Evolutionary conservation across 768 basidiomycete species (phyloP).

Genomic region (Suillus plorans): DNA sequence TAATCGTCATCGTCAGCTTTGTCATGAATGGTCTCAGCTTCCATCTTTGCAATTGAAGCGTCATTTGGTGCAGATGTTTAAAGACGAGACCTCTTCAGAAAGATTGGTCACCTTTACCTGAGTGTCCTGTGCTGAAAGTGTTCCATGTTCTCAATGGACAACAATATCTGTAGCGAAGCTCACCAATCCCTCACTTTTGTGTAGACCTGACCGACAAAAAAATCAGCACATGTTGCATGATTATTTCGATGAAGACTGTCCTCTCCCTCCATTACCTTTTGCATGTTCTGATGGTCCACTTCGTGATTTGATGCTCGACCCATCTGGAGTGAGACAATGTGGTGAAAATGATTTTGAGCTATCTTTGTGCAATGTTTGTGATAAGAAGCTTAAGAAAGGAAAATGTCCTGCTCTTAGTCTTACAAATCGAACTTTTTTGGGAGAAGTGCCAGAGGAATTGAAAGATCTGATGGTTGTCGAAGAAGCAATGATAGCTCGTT

Average conservation of each 20-base stretch:
- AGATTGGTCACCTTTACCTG: neutral
- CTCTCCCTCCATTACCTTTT: neutral
- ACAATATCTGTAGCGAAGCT: neutral
- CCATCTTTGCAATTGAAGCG: neutral
- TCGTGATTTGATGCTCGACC: neutral
- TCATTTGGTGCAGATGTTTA: neutral
- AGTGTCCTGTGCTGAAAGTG: neutral
- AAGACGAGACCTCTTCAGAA: neutral
- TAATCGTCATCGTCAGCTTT: neutral
- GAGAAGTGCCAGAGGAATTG: conserved; percentile 26
- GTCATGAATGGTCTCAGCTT: neutral
- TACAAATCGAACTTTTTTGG: conserved; percentile 19
- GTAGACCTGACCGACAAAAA: neutral
- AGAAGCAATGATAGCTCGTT: conserved; percentile 39
- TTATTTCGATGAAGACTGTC: neutral
- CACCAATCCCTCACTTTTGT: neutral
- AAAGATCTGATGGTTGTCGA: conserved; percentile 35
- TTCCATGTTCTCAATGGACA: too few relatives aligned
- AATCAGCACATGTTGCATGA: neutral
- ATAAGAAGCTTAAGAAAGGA: neutral
- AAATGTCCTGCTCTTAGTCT: neutral
- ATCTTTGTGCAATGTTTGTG: neutral
- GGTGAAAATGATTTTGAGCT: neutral
- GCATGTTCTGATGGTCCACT: neutral
- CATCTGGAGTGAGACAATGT: neutral